Base-by-base conservation (phyloP, 148 eudicot species). In the Vaccinium darrowii region DNA sequence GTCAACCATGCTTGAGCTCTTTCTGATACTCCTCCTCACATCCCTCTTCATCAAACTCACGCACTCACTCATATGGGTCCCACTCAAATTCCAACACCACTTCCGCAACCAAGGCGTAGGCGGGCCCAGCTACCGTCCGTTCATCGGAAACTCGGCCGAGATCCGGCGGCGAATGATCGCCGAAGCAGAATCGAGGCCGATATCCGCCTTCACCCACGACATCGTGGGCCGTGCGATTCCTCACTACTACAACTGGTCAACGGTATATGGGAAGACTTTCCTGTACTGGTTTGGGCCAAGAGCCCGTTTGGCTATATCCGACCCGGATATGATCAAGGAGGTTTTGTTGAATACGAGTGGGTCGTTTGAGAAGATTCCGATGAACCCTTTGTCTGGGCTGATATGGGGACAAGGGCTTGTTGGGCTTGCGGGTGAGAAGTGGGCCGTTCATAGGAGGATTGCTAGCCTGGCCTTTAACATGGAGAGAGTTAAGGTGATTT, bases 371-470 rank as follows among this genome's bases (percentile, higher is more conserved):
- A 92, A 86, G 81, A 30, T 90, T 27, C 58, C 62, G 88, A 85
- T 78, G 56, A 95, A 93, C 84, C 97, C 98, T 21, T 53, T 84
- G 78, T 83, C 94, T 11, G 88, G 82, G 79, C n/a, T 88, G 81
- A 81, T 95, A 76, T 89, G 92, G 79, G 97, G 96, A 3, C 60
- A 86, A 10, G 98, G 98, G 51, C 92, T 95, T 80, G 91, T 90
- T 71, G 90, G 88, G 65, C 86, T 95, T 36, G 86, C 77, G 16
- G 98, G 98, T 16, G 86, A 92, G 54, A 89, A 91, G 53, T 95
- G 98, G 98, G 92, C 88, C 77, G 56, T 90, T 85, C 98, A 92
- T 87, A 89, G 98, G 82, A 90, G 88, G 87, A 93, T 95, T 54
- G 87, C 94, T 49, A 88, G 67, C 71, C 92, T 88, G 80, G 98